Base-by-base conservation (phyloP, 495 filamentous ascomycete genomes). In the Aspergillus avenaceus region DNA sequence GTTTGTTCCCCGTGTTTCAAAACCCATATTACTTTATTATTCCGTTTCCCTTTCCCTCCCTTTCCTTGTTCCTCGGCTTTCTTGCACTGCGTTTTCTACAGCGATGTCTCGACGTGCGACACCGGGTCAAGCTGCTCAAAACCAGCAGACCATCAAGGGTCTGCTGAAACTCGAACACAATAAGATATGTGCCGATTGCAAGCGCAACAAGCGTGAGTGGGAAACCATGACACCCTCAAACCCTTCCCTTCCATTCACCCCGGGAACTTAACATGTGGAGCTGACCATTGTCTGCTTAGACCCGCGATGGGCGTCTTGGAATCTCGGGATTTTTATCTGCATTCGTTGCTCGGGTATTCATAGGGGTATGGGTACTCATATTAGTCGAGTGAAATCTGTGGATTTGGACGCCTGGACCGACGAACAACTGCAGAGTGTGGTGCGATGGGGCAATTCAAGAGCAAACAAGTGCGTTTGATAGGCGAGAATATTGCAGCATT, bases 271-370 rank as follows among this genome's bases (percentile, higher is more conserved):
- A 25, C 27, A 24, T 8, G 27, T 25, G 3, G n/a, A 27, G 14
- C 60, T 54, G 44, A 61, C 42, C 34, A 46, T 41, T 21, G 21
- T 54, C 28, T 57, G 41, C 42, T 25, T 63, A 95, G 90, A 95
- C 72, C 95, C 93, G 52, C 82, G 95, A 85, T 98, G 93, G 93
- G 93, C 95, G 2, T 95, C 89, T 58, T 97, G 93, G 91, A 97
- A 96, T 63, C 68, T 96, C 45, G 91, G 91, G 45, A 84, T 97
- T 57, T 98, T 98, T 63, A 75, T 98, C 56, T 98, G 93, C 71
- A 97, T 98, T 63, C 87, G 92, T 50, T 98, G 93, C 67, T 97
- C 95, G 8, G 93, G 93, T 55, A 96, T 98, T 61, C 93, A 98
- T 71, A 86, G 93, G 59, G 90, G 91, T 37, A 97, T 98, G 90